Conservation (phyloP, 371 early-diverging fungal genomes). For the Thermomucor indicae-seudaticae region DNA sequence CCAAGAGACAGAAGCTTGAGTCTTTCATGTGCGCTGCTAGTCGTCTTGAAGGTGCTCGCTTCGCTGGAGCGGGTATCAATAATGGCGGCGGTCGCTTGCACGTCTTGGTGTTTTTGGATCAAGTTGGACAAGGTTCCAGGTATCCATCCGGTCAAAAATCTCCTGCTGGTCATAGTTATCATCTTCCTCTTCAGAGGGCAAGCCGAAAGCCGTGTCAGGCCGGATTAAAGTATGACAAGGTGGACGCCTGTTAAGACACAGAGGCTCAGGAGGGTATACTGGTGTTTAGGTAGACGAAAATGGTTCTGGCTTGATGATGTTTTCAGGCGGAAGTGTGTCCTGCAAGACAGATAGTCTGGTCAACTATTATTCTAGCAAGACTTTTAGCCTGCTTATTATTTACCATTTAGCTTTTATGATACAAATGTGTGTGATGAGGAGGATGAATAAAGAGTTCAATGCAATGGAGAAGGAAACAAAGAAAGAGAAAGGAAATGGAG, state of each 20-base stretch:
- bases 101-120: constrained; percentile 43
- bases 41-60: too few relatives aligned
- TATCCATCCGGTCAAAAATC: constrained; percentile 39
- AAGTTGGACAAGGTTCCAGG: constrained; percentile 33
- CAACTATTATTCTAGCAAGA: background rate
- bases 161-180: constrained; percentile 22
- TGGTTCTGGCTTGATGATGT: constrained; percentile 17
- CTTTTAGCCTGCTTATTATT: background rate
- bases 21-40: too few relatives aligned
- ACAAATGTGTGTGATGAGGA: background rate
- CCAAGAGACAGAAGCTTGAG: too few relatives aligned
- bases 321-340: constrained; percentile 19
- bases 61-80: too few relatives aligned
- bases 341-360: background rate
- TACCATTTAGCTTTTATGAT: constrained; percentile 2
- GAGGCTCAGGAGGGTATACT: background rate
- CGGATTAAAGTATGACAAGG: constrained; percentile 37
- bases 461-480: background rate
- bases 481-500: constrained; percentile 10
- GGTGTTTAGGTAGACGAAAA: constrained; percentile 27
- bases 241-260: constrained; percentile 5
- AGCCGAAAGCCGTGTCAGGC: constrained; percentile 33
- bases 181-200: constrained; percentile 25
- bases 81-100: too few relatives aligned
- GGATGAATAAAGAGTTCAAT: background rate